A percentile compares a stretch with the other conserved stretches of the same genome.
Conservation (phyloP, 345 rosid genomes). For the Kernera saxatilis region DNA sequence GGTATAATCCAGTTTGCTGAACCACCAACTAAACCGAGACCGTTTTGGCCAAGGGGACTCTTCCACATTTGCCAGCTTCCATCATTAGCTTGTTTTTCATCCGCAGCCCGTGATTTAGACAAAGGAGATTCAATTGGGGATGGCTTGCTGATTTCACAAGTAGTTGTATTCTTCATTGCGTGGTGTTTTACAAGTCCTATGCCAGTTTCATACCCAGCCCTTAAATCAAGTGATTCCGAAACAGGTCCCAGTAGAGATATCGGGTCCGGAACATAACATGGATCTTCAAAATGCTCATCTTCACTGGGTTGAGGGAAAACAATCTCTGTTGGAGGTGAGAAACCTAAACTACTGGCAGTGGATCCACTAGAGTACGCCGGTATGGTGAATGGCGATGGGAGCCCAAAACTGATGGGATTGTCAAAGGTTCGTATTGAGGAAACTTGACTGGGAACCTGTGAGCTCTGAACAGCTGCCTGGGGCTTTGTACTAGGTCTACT, state of each 20-base stretch:
- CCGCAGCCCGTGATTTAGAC: conserved; percentile 60
- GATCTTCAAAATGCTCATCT: conserved; percentile 76
- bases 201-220: conserved; percentile 47
- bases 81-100: conserved; percentile 51
- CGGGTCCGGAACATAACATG: conserved; percentile 74
- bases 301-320: conserved; percentile 41
- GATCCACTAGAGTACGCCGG: conserved; percentile 38
- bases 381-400: conserved; percentile 57
- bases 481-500: conserved; percentile 61
- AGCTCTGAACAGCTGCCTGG: conserved; percentile 38
- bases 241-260: conserved; percentile 79
- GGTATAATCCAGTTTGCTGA: conserved; percentile 22
- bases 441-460: conserved; percentile 39
- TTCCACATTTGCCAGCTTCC: conserved; percentile 93
- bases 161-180: conserved; percentile 37
- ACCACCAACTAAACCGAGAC: conserved; percentile 23
- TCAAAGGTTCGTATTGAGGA: conserved; percentile 53
- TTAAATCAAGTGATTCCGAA: conserved; percentile 86
- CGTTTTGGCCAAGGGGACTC: conserved; percentile 69
- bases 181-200: conserved; percentile 34
- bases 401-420: conserved; percentile 69
- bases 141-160: conserved; percentile 55
- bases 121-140: conserved; percentile 82
- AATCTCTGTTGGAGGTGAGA: conserved; percentile 55
- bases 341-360: conserved; percentile 55